Evolutionary conservation across 129 eudicot genomes (phyloP).

Genomic region (Saposhnikovia divaricata): DNA sequence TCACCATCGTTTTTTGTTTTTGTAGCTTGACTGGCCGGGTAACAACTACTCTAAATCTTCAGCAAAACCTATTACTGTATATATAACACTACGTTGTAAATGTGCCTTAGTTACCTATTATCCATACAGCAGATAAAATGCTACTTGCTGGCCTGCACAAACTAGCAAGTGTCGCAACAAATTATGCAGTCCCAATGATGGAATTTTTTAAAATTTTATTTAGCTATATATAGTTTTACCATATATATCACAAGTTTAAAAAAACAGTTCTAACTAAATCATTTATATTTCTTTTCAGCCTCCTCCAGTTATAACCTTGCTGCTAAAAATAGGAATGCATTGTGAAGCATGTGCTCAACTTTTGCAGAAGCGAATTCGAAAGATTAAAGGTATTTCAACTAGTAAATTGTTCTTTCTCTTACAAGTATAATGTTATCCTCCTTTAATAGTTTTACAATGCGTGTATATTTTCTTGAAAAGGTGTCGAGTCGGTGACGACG

Average conservation of each 20-base stretch:
- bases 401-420: neutral
- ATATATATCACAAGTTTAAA: neutral
- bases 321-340: constrained; percentile 71
- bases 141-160: too few species aligned
- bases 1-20: neutral
- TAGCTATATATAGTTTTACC: neutral
- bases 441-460: neutral
- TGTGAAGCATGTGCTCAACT: constrained; percentile 88
- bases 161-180: too few species aligned
- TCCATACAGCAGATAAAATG: neutral
- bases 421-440: neutral
- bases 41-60: too few species aligned
- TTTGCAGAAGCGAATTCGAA: constrained; percentile 52
- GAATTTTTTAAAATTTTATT: too few species aligned
- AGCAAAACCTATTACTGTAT: too few species aligned
- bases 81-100: too few species aligned
- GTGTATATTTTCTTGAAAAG: constrained; percentile 17
- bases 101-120: neutral
- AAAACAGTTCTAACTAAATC: too few species aligned
- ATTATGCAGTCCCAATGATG: neutral
- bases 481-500: constrained; percentile 61
- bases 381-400: constrained; percentile 39
- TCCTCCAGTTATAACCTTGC: constrained; percentile 59
- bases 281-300: constrained; percentile 29
- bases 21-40: too few species aligned